A percentile compares a stretch with the other conserved stretches of the same genome.
Evolutionary conservation across 352 stramenopile genomes (phyloP).

Genomic region (Hyaloperonospora arabidopsidis): DNA sequence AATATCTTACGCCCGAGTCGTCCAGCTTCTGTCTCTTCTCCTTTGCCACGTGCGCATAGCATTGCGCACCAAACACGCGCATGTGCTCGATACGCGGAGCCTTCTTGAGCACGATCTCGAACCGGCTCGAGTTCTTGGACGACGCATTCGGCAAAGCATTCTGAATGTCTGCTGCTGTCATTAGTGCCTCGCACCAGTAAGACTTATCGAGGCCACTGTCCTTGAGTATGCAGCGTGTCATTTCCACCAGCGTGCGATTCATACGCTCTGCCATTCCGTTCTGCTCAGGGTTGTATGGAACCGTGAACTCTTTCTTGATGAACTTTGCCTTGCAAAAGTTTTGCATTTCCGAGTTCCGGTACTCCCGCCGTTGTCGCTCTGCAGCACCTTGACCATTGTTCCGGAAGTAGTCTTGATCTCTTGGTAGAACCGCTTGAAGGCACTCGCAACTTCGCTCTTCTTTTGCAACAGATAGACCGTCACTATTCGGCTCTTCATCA

Average conservation of each 20-base stretch:
- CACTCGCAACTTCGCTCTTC: not conserved
- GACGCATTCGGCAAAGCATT: not conserved
- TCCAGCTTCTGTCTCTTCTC: not conserved
- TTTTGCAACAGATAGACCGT: not conserved
- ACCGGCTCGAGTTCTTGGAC: not conserved
- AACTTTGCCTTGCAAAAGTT: slow-evolving; percentile 1
- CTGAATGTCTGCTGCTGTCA: not conserved
- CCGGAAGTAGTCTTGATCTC: not conserved
- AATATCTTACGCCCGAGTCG: not conserved
- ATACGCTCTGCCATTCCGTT: not conserved
- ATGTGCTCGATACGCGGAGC: not conserved
- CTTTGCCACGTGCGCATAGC: not conserved
- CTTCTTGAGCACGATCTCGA: not conserved
- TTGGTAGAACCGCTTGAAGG: not conserved
- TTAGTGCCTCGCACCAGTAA: not conserved
- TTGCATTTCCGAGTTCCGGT: not conserved
- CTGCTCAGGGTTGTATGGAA: not conserved
- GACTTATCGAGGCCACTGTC: not conserved
- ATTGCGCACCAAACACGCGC: not conserved
- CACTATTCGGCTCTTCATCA: not conserved
- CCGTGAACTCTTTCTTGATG: not conserved
- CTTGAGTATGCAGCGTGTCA: not conserved
- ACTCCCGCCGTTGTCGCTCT: not conserved
- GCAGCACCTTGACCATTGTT: not conserved
- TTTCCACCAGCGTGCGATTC: not conserved